Base-by-base conservation (phyloP, 2,329 filamentous ascomycete genomes). In the Fusarium sambucinum region DNA sequence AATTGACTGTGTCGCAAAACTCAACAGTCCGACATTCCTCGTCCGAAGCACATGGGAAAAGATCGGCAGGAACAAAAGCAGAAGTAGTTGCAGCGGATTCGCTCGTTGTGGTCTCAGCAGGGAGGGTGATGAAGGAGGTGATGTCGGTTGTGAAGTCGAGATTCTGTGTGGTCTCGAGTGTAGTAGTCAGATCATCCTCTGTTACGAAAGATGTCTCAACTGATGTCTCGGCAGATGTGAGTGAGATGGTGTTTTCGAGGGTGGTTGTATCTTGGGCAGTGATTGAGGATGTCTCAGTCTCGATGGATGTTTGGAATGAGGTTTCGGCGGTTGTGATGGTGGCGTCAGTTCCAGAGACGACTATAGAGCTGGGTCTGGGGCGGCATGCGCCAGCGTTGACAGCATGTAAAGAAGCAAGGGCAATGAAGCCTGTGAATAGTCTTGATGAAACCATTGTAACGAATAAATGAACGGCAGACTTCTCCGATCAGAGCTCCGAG, bases 361-460 rank as follows among this genome's bases (percentile, higher is more conserved):
- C 12, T 21, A 41, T 21, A 29, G 52, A 47, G 14, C 23, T 55
- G 52, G 32, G 23, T 7, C n/a, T 55, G 1, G 52, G 52, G 14
- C 52, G 52, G n/a, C 52, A 55, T 47, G 52, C 52, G 21, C 41
- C 52, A 29, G 52, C 52, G 5, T 29, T 55, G 41, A 6, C 41
- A 9, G 52, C 23, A 14, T 46, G 30, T 8, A 55, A 7, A 16
- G 41, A 55, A 19, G 32, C n/a, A n/a, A 55, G 13, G 41, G 52
- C 41, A 16, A 55, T 10, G 9, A 55, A 35, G 16, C 52, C 41
- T n/a, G 32, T 8, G 10, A 55, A 13, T 5, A 55, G 29, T 46
- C 17, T 55, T 23, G 41, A 29, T 9, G 41, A 47, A 33, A 55
- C 40, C 52, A 55, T 55, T n/a, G 6, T 30, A 47, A 14, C 32